Base-by-base conservation (phyloP, 164 flowering plant genomes). In the Berberis thunbergii region DNA sequence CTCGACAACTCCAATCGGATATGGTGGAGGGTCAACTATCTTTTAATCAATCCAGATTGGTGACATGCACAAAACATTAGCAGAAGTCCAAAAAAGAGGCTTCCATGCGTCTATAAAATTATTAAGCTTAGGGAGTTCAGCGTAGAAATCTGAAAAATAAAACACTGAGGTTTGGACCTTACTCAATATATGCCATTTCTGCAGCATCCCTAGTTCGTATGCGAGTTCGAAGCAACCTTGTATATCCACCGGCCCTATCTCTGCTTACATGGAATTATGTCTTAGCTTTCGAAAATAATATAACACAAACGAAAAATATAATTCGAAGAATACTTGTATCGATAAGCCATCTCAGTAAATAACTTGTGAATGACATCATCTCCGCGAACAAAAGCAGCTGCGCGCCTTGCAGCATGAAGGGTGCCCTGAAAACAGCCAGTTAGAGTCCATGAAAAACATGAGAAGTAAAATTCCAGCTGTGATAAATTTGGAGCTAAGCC, bases 181-280 rank as follows among this genome's bases (percentile, higher is more conserved):
- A 91, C 98, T 95, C 99, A 58, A 95, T 89, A 72, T 89, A 88
- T 41, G 97, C 99, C 99, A 95, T 91, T 6, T 88, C 82, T 60
- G 99, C 97, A 64, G 97, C 96, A 83, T 95, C 97, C 48, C 97
- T 97, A 66, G 86, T 89, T 78, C 99, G 78, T 62, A 95, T 89
- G 57, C 97, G 94, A 61, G 96, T 89, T 43, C 97, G 81, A 54
- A 95, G 96, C 59, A 95, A 3, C 78, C 99, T 89, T 52, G 97
- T 89, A 69, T 89, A 95, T 67, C 98, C 99, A 74, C 99, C 99
- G 4, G 83, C 83, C 74, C 99, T 81, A 64, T 86, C 91, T 74
- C 99, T 95, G 89, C 45, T 44, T 66, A 69, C 48, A 71, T 41
- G 69, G 7, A 26, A 73, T 26, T 56, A 8, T n/a, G 66, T 1